phyloP scores from a whole-genome alignment of 441 rosid genomes.

The Monsonia emarginata region DNA sequence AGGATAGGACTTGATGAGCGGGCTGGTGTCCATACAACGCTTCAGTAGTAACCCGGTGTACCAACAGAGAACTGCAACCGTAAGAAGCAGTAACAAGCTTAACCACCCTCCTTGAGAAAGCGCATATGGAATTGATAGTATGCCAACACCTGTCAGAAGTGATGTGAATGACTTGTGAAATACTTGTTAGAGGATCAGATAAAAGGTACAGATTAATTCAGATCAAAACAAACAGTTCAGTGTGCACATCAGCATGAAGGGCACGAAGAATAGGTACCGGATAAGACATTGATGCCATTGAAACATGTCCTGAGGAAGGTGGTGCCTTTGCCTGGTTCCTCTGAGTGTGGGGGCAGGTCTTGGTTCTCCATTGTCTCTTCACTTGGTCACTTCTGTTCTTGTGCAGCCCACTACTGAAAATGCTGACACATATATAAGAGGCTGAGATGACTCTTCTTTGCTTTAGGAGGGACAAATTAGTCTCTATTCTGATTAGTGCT shows the following conservation, averaged over 20 bases:
- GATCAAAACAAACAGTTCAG: background rate
- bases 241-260: background rate
- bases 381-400: background rate
- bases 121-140: conserved; percentile 55
- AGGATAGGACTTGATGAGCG: conserved; percentile 39
- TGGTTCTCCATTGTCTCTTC: conserved; percentile 31
- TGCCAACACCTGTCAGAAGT: conserved; percentile 46
- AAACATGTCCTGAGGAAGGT: conserved; percentile 49
- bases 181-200: background rate
- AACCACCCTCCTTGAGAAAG: conserved; percentile 60
- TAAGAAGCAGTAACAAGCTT: conserved; percentile 39
- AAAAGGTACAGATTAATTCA: no score
- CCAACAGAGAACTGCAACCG: conserved; percentile 43
- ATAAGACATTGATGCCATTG: conserved; percentile 51
- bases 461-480: background rate
- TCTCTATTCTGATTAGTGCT: background rate
- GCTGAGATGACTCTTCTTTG: background rate
- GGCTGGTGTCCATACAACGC: conserved; percentile 41
- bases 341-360: conserved; percentile 19
- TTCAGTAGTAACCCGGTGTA: conserved; percentile 52
- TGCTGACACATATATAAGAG: background rate
- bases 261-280: conserved; percentile 28
- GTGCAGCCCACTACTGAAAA: background rate
- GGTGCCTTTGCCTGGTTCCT: conserved; percentile 31
- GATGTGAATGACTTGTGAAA: background rate